Evolutionary conservation across 768 basidiomycete genomes (phyloP), one percentile per base, ranked within the genome.

Genomic region (Leccinum incarnatum): DNA sequence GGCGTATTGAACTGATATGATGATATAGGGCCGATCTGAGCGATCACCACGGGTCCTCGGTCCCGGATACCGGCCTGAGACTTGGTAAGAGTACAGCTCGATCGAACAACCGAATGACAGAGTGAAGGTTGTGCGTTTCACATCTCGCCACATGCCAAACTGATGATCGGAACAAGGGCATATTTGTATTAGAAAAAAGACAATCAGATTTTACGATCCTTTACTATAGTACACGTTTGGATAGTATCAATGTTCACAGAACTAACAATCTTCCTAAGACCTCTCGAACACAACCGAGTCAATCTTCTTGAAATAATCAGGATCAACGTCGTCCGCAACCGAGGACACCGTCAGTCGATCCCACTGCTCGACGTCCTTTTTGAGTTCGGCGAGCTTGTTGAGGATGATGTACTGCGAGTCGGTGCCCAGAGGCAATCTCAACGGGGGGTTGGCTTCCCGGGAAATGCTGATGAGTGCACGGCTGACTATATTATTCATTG

Each of bases 301-400:
- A 10, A 65, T 12, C 51, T 56, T 61, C 59, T 62, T 60, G 50
- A 55, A 63, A 29, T 48, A 57, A 6, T 23, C 14, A 12, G 63
- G 66, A 37, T 67, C 66, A 4, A 57, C 59, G 30, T 67, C 66
- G 19, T 67, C 66, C 2, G 63, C 66, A n/a, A 65, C 66, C 3
- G 66, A 42, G 12, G 66, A 65, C 10, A 58, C 14, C 3, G 56
- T 57, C 14, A 67, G n/a, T 15, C 48, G 32, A n/a, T 62, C 51
- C 58, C 60, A 65, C 4, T 60, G 19, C 6, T 68, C 57, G 1
- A 63, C 25, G 0, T 67, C 66, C 32, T 49, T 65, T 47, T 55
- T 60, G 58, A 68, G 54, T 17, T 68, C 56, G 2, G 29, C 10
- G 10, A 68, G 54, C 55, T 68, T 69, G 17, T 50, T 57, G 14